Evolutionary conservation across 495 filamentous ascomycete species (phyloP).

Genomic region (Jackrogersella multiformis): DNA sequence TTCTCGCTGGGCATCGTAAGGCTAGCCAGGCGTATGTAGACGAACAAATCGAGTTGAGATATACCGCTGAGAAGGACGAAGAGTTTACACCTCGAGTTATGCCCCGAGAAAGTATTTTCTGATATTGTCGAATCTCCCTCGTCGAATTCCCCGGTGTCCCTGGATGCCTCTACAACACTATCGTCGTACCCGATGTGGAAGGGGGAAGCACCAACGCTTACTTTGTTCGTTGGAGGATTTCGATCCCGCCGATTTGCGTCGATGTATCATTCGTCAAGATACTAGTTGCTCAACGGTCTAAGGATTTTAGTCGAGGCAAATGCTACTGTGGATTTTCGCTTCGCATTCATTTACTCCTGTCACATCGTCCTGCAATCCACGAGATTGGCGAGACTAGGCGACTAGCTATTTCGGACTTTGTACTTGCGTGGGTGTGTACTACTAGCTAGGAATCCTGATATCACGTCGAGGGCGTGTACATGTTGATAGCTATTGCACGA

Average conservation of each 20-base stretch:
- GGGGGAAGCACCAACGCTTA: no score
- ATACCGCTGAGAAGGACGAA: not conserved
- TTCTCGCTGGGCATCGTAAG: constrained; percentile 32
- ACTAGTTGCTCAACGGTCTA: no score
- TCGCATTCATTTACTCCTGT: no score
- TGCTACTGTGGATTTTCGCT: no score
- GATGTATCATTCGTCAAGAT: no score
- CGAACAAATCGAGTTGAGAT: not conserved
- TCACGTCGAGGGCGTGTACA: not conserved
- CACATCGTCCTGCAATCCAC: not conserved
- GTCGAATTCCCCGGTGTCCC: no score
- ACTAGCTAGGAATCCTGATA: not conserved
- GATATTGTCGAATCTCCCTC: no score
- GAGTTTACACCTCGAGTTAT: not conserved
- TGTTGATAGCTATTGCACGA: not conserved
- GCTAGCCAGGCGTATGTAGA: not conserved
- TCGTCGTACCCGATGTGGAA: no score
- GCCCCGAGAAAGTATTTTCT: not conserved
- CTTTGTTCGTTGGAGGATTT: no score
- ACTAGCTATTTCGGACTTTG: not conserved
- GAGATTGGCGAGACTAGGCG: not conserved
- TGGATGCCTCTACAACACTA: no score
- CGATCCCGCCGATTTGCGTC: no score
- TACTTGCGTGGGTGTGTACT: not conserved
- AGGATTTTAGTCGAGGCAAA: no score